phyloP scores from a whole-genome alignment of 306 rosid genomes.

The Citrullus colocynthis region DNA sequence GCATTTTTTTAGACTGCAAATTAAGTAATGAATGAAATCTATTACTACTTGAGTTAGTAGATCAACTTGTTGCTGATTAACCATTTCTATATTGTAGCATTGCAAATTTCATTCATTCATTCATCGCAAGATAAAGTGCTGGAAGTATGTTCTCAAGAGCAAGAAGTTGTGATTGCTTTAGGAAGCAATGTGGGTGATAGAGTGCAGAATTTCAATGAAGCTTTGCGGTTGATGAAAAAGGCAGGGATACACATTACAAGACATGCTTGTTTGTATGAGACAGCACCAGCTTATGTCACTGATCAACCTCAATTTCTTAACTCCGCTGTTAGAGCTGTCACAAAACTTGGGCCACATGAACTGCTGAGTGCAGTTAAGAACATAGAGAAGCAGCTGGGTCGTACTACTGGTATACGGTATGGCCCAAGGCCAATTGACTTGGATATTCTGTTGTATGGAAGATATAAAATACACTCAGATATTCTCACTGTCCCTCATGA shows the following conservation, averaged over 20 bases:
- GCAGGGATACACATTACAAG: constrained; percentile 58
- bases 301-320: constrained; percentile 77
- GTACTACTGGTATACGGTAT: constrained; percentile 60
- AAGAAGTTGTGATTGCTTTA: constrained; percentile 86
- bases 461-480: constrained; percentile 44
- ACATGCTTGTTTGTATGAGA: constrained; percentile 80
- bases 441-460: constrained; percentile 82
- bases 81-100: constrained; percentile 34
- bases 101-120: constrained; percentile 24
- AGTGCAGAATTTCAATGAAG: constrained; percentile 60
- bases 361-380: constrained; percentile 49
- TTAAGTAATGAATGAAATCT: not conserved
- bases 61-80: not conserved
- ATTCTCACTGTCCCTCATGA: constrained; percentile 70
- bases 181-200: constrained; percentile 88
- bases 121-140: constrained; percentile 23
- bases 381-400: constrained; percentile 70
- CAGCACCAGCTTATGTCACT: constrained; percentile 81
- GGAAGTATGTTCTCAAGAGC: constrained; percentile 57
- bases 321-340: constrained; percentile 77
- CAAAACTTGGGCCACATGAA: constrained; percentile 84
- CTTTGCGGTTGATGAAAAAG: constrained; percentile 56
- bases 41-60: not conserved
- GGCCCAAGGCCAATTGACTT: constrained; percentile 94
- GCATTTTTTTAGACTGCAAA: not conserved